A percentile compares a stretch with the other conserved stretches of the same genome.
Evolutionary conservation across 495 filamentous ascomycete genomes (phyloP).

Genomic region (Apiosordaria backusii): DNA sequence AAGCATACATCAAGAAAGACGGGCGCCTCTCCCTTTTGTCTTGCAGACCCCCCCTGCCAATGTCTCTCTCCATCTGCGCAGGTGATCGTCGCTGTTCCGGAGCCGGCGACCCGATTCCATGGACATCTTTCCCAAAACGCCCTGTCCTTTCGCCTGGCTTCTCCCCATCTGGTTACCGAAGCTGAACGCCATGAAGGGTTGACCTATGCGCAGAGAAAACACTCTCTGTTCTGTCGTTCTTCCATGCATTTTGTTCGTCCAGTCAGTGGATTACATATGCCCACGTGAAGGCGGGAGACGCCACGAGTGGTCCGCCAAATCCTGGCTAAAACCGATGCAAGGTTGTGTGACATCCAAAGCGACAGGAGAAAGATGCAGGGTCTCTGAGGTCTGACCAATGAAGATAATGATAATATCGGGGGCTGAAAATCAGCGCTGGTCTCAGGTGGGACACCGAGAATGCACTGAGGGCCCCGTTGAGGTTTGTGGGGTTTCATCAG

Average conservation of each 20-base stretch:
- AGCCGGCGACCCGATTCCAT: no score
- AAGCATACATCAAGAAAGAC: no score
- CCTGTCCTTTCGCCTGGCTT: not conserved
- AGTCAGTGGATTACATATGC: not conserved
- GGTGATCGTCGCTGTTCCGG: no score
- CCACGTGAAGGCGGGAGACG: not conserved
- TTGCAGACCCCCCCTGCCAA: no score
- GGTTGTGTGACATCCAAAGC: not conserved
- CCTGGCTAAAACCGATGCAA: not conserved
- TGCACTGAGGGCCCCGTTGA: no score
- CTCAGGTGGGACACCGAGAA: no score
- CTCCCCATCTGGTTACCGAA: not conserved
- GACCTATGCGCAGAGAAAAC: not conserved
- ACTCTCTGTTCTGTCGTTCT: not conserved
- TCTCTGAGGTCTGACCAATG: not conserved
- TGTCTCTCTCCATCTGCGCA: no score
- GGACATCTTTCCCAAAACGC: no score
- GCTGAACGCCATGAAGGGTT: not conserved
- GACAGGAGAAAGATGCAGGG: not conserved
- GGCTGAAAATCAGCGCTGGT: no score
- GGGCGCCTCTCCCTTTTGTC: not conserved
- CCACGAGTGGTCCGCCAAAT: not conserved
- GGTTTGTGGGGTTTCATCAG: no score
- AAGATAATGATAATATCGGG: no score
- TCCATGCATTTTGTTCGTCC: not conserved